Evolutionary conservation across 164 flowering plant species (phyloP).

Genomic region (Saururus chinensis): DNA sequence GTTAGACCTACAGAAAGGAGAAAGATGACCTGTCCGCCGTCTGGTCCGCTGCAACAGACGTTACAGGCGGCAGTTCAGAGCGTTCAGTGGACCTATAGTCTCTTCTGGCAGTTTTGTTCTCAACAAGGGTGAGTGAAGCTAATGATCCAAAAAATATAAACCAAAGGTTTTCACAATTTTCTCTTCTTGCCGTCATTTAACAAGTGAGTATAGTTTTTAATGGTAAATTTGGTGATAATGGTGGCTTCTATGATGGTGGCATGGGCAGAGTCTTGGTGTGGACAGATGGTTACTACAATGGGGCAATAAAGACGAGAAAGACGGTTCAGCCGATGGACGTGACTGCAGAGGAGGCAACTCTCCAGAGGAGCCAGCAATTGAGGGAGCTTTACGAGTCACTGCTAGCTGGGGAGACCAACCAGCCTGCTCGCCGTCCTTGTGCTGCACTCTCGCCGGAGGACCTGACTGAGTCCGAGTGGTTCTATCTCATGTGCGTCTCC

Average conservation of each 20-base stretch:
- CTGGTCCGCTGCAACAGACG: slow-evolving; percentile 46
- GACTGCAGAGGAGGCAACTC: slow-evolving; percentile 71
- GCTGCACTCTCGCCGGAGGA: slow-evolving; percentile 94
- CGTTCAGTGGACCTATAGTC: slow-evolving; percentile 80
- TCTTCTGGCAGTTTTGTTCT: slow-evolving; percentile 82
- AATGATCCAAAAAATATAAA: neutral
- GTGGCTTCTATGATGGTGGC: neutral
- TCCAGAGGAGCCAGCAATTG: slow-evolving; percentile 85
- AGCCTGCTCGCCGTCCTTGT: slow-evolving; percentile 58
- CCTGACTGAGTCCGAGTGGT: slow-evolving; percentile 95
- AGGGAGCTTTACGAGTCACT: slow-evolving; percentile 80
- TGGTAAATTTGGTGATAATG: neutral
- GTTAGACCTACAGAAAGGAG: neutral
- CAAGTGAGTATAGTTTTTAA: too few species aligned
- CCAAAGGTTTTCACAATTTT: neutral
- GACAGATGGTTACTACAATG: slow-evolving; percentile 95
- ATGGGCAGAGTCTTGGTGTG: slow-evolving; percentile 52
- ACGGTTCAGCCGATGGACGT: slow-evolving; percentile 92
- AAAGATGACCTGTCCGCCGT: slow-evolving; percentile 28
- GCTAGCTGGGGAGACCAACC: slow-evolving; percentile 63
- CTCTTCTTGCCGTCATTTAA: neutral
- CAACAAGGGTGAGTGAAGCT: slow-evolving; percentile 64
- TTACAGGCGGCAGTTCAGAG: slow-evolving; percentile 76
- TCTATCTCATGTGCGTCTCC: slow-evolving; percentile 92
- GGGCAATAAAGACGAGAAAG: slow-evolving; percentile 91